Conservation (phyloP, 179 eudicot species). For the Monotropa hypopitys region DNA sequence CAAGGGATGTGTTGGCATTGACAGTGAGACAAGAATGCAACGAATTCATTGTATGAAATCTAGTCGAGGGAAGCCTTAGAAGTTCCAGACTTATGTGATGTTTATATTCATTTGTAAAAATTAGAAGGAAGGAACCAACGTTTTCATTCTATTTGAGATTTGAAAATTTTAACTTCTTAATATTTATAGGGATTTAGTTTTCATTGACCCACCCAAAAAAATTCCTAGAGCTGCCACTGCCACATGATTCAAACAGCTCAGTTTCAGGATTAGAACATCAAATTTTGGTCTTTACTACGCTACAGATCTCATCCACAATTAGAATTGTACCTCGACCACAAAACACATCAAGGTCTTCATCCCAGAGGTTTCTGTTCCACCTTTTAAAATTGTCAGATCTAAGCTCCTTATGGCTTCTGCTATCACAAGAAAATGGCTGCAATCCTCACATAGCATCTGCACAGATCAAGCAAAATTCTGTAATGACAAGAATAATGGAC, state of each 20-base stretch:
- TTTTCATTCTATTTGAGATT: too few relatives aligned
- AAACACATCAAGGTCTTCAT: constrained; percentile 64
- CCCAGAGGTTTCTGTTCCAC: constrained; percentile 50
- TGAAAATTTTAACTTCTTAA: neutral
- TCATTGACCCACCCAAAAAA: neutral
- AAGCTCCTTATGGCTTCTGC: constrained; percentile 60
- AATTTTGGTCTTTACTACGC: neutral
- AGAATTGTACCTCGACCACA: constrained; percentile 63
- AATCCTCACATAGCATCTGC: constrained; percentile 67
- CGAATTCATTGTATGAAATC: neutral
- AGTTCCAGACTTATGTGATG: neutral
- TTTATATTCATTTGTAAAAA: neutral
- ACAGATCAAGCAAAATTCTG: neutral
- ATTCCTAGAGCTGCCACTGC: neutral
- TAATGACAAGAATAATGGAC: neutral
- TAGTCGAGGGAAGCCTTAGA: neutral
- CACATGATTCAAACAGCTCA: neutral
- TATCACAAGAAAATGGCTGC: constrained; percentile 59
- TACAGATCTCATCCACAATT: neutral
- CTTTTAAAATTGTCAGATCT: constrained; percentile 71
- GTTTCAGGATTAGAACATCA: neutral
- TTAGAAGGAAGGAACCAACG: too few relatives aligned
- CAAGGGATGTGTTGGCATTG: neutral
- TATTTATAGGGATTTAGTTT: neutral
- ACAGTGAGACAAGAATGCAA: neutral